phyloP scores from a whole-genome alignment of 768 basidiomycete species.

The Tulasnella sp. region DNA sequence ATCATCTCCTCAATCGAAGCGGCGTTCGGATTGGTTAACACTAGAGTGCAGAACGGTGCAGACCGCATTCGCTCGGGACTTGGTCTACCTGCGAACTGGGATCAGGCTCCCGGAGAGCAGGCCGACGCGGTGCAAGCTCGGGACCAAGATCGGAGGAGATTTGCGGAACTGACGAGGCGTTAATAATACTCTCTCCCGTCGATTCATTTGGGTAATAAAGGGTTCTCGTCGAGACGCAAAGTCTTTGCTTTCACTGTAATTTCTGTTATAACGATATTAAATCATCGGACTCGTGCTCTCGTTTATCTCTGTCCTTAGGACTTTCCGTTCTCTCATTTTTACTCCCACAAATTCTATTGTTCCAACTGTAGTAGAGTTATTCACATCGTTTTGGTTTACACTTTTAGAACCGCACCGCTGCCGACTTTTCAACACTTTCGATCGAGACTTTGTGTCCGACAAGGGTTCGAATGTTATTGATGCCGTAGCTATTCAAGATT shows the following conservation, averaged over 20 bases:
- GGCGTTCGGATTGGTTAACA: constrained; percentile 36
- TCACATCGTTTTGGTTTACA: not conserved
- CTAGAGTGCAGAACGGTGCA: constrained; percentile 2
- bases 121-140: not conserved
- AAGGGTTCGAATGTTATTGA: constrained; percentile 91
- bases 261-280: not conserved
- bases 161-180: not conserved
- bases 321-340: not conserved
- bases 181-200: not conserved
- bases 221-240: not conserved
- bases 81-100: not conserved
- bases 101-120: not conserved
- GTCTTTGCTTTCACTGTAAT: not conserved
- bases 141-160: not conserved
- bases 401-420: constrained; percentile 77
- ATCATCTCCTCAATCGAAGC: constrained; percentile 40
- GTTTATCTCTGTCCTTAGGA: not conserved
- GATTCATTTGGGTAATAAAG: not conserved
- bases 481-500: constrained; percentile 59
- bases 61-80: not conserved
- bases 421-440: constrained; percentile 76
- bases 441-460: constrained; percentile 96
- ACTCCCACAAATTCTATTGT: not conserved
- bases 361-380: not conserved
- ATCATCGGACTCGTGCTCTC: not conserved